Evolutionary conservation across 2,329 filamentous ascomycete genomes (phyloP).

Genomic region (Hymenoscyphus fructigenus): DNA sequence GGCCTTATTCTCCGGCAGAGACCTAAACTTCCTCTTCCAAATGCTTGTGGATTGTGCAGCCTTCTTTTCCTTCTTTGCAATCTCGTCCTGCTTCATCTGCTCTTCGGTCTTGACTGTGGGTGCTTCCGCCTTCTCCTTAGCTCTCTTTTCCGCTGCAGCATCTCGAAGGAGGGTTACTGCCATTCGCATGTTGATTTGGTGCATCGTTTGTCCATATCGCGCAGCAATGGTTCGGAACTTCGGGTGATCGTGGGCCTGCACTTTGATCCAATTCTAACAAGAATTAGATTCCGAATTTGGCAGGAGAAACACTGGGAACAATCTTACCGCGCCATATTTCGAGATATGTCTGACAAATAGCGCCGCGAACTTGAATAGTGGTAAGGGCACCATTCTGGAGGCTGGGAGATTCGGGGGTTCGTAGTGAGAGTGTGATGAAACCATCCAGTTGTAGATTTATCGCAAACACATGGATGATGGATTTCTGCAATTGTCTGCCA

Average conservation of each 20-base stretch:
- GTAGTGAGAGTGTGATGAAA: neutral
- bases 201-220: constrained; percentile 61
- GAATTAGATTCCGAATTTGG: constrained; percentile 17
- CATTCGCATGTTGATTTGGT: constrained; percentile 66
- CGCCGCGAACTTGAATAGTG: constrained; percentile 65
- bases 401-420: neutral
- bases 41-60: constrained; percentile 46
- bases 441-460: constrained; percentile 4
- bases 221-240: constrained; percentile 61
- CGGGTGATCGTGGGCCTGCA: constrained; percentile 63
- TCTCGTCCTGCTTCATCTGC: constrained; percentile 55
- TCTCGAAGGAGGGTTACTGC: constrained; percentile 60
- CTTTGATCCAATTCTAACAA: constrained; percentile 62
- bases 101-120: constrained; percentile 66
- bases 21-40: constrained; percentile 61
- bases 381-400: constrained; percentile 59
- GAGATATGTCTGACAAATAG: constrained; percentile 65
- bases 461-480: constrained; percentile 7
- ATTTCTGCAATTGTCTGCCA: neutral
- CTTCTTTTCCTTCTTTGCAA: constrained; percentile 40
- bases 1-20: constrained; percentile 63
- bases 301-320: neutral
- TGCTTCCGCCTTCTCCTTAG: constrained; percentile 61
- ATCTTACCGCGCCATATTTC: constrained; percentile 66
- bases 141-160: constrained; percentile 54